Evolutionary conservation across 2,329 filamentous ascomycete species (phyloP).

Genomic region (Fusarium veterinarium): DNA sequence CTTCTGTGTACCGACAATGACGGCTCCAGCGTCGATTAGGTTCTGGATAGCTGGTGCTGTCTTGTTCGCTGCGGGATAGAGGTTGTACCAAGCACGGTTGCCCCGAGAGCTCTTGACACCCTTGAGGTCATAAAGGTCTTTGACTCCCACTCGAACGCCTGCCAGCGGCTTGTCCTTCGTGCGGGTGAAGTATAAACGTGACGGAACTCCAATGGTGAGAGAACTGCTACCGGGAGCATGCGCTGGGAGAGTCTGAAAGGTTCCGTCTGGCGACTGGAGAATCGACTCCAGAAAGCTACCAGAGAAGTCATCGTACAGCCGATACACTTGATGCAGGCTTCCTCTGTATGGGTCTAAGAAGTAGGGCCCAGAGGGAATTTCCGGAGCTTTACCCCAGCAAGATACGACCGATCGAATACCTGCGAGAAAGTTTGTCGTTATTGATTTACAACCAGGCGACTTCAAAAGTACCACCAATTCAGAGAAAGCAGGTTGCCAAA

Average conservation of each 20-base stretch:
- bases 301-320: not conserved
- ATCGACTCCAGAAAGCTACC: not conserved
- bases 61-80: not conserved
- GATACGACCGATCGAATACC: not conserved
- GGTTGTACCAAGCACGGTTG: slow-evolving; percentile 19
- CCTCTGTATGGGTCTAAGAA: not conserved
- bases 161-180: not conserved
- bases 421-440: not conserved
- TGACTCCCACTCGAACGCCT: slow-evolving; percentile 12
- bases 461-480: not conserved
- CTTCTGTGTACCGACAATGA: slow-evolving; percentile 25
- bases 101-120: slow-evolving; percentile 24
- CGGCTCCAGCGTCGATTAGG: slow-evolving; percentile 17
- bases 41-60: slow-evolving; percentile 17
- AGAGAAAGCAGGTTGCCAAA: not conserved
- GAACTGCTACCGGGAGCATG: not conserved
- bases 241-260: not conserved
- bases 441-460: not conserved
- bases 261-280: not conserved
- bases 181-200: not conserved
- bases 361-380: not conserved
- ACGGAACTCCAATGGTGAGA: not conserved
- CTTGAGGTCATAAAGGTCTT: slow-evolving; percentile 25
- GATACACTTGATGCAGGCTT: not conserved
- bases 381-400: not conserved